A percentile compares a stretch with the other conserved stretches of the same genome.
phyloP scores from a whole-genome alignment of 2,329 filamentous ascomycete species.

The Aspergillus fructus region DNA sequence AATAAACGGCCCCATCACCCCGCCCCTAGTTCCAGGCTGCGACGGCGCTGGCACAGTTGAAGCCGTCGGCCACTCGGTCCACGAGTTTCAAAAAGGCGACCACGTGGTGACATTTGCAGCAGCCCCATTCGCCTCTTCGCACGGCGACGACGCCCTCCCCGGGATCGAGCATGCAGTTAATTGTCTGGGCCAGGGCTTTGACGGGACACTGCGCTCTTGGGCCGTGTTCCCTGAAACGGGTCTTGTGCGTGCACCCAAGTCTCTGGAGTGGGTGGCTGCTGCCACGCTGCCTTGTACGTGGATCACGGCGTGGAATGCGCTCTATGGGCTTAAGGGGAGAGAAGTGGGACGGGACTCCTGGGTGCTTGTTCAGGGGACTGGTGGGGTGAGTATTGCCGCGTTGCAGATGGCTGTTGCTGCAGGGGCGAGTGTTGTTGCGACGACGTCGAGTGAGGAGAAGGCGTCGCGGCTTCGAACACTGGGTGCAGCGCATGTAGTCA shows the following conservation, averaged over 20 bases:
- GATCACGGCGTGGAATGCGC: conserved; percentile 10
- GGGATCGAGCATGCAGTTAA: not conserved
- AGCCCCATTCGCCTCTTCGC: not conserved
- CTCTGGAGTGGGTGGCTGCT: conserved; percentile 2
- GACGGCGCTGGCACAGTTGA: conserved; percentile 7
- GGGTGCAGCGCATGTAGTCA: conserved; percentile 57
- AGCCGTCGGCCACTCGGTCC: not conserved
- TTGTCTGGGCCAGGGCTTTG: not conserved
- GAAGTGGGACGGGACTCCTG: conserved; percentile 43
- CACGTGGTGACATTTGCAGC: conserved; percentile 2
- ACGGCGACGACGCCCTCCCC: not conserved
- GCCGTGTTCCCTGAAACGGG: conserved; percentile 1
- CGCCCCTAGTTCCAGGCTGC: conserved; percentile 4
- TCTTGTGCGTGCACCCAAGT: not conserved
- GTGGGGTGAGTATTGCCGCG: conserved; percentile 52
- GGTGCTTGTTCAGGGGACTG: conserved; percentile 54
- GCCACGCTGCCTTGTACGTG: conserved; percentile 8
- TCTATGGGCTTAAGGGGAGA: conserved; percentile 11
- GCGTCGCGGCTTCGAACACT: conserved; percentile 50
- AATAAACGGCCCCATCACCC: conserved; percentile 5
- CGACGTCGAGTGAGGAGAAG: conserved; percentile 53
- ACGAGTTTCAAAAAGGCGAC: conserved; percentile 1
- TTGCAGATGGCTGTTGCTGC: conserved; percentile 44
- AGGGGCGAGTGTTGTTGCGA: conserved; percentile 58
- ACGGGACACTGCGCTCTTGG: conserved; percentile 6